phyloP scores from a whole-genome alignment of 1,284 basidiomycete genomes.

The Sparassis latifolia region DNA sequence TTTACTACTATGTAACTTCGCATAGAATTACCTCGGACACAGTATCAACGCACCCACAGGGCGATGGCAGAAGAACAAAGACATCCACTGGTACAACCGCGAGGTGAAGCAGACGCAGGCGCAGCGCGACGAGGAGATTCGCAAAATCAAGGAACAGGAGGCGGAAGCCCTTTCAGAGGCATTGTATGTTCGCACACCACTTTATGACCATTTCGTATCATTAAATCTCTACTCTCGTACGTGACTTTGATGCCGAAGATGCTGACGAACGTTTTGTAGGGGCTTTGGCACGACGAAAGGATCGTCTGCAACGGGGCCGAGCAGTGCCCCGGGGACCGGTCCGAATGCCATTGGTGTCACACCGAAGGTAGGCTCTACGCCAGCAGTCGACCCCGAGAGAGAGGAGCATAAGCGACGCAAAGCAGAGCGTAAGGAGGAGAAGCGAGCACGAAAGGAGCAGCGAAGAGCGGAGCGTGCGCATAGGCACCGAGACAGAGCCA shows the following conservation, averaged over 20 bases:
- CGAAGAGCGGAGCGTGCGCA: slow-evolving; percentile 22
- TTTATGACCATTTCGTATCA: neutral
- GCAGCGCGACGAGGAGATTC: slow-evolving; percentile 65
- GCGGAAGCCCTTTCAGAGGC: slow-evolving; percentile 80
- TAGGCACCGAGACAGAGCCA: slow-evolving; percentile 10
- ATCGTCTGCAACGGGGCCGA: slow-evolving; percentile 15
- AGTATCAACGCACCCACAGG: slow-evolving; percentile 91
- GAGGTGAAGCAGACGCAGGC: slow-evolving; percentile 40
- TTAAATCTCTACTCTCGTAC: neutral
- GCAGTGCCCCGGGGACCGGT: slow-evolving; percentile 28
- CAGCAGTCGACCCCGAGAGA: slow-evolving; percentile 36
- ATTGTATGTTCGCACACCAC: slow-evolving; percentile 42
- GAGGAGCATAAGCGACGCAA: slow-evolving; percentile 53
- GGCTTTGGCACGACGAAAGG: neutral
- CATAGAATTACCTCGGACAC: slow-evolving; percentile 83
- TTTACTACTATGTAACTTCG: neutral
- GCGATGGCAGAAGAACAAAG: slow-evolving; percentile 93
- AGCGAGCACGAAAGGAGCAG: slow-evolving; percentile 41
- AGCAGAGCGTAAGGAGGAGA: slow-evolving; percentile 52
- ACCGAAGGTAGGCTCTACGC: slow-evolving; percentile 17
- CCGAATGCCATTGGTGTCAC: slow-evolving; percentile 25
- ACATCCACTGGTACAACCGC: slow-evolving; percentile 88
- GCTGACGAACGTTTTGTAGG: too few relatives aligned
- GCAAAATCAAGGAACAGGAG: slow-evolving; percentile 78
- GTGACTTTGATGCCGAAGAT: too few relatives aligned